phyloP scores from a whole-genome alignment of 768 basidiomycete species.

The Lentinula edodes region DNA sequence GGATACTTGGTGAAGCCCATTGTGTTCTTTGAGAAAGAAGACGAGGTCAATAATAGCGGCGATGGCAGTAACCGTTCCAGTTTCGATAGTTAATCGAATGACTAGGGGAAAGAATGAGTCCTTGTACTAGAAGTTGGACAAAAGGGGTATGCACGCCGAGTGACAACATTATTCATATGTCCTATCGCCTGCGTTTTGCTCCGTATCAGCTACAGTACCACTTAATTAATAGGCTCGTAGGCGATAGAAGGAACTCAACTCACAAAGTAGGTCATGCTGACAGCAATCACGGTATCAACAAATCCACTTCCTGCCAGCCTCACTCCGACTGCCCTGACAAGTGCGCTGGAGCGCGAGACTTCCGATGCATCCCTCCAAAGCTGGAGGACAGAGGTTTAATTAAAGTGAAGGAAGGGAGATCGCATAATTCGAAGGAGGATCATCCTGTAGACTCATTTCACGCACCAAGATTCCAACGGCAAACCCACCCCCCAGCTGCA shows the following conservation, averaged over 20 bases:
- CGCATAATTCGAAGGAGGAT: background rate
- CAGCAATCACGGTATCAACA: conserved; percentile 11
- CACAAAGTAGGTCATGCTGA: conserved; percentile 11
- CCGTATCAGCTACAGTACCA: conserved; percentile 6
- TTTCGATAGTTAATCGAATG: conserved; percentile 11
- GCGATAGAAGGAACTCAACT: background rate
- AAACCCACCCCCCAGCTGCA: conserved; percentile 10
- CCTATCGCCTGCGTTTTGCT: background rate
- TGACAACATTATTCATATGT: conserved; percentile 3
- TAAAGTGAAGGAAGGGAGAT: background rate
- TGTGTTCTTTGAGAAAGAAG: conserved; percentile 9
- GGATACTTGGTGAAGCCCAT: conserved; percentile 11
- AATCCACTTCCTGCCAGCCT: conserved; percentile 7
- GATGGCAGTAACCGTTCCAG: conserved; percentile 9
- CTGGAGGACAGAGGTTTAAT: conserved; percentile 1
- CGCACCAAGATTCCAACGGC: conserved; percentile 8
- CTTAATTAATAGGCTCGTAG: too few species aligned
- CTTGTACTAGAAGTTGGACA: background rate
- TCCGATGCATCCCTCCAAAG: background rate
- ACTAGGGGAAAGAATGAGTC: conserved; percentile 1
- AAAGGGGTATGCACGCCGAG: conserved; percentile 6
- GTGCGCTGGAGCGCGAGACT: background rate
- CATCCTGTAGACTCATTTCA: too few species aligned
- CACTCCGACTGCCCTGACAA: conserved; percentile 9
- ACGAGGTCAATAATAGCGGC: conserved; percentile 11